Percentiles rank a stretch among this genome's conserved stretches.
phyloP scores from a whole-genome alignment of 306 rosid species.

The Corylus avellana region DNA sequence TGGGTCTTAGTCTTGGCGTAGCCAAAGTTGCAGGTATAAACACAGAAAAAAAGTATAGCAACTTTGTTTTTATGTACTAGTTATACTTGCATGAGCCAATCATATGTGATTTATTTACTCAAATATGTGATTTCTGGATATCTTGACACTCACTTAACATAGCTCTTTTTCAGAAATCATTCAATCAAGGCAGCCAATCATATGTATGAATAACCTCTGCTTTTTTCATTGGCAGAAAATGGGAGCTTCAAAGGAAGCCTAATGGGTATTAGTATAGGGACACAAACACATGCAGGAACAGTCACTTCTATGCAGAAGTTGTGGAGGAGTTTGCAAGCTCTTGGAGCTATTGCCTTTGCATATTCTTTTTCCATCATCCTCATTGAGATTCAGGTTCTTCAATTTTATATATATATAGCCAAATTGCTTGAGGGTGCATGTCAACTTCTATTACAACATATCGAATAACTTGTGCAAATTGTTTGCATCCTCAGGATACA shows the following conservation, averaged over 20 bases:
- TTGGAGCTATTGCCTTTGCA: conserved; percentile 77
- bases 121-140: not conserved
- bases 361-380: conserved; percentile 74
- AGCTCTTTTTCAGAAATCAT: not conserved
- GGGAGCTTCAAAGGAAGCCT: conserved; percentile 59
- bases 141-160: not conserved
- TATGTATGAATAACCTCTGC: not conserved
- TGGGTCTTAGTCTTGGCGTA: conserved; percentile 63
- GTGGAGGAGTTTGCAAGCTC: conserved; percentile 77
- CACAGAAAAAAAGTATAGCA: not conserved
- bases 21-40: conserved; percentile 65
- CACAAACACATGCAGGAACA: conserved; percentile 53
- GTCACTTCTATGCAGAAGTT: conserved; percentile 62
- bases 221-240: conserved; percentile 44
- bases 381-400: conserved; percentile 71
- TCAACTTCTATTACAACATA: not conserved
- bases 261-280: conserved; percentile 63
- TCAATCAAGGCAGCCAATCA: not conserved
- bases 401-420: too few relatives aligned
- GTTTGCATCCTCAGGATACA: conserved; percentile 51
- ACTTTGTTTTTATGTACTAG: not conserved
- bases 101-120: not conserved
- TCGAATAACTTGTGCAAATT: not conserved
- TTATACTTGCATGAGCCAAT: not conserved
- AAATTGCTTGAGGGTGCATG: too few relatives aligned